Evolutionary conservation across 306 rosid genomes (phyloP).

Genomic region (Cucurbita moschata): DNA sequence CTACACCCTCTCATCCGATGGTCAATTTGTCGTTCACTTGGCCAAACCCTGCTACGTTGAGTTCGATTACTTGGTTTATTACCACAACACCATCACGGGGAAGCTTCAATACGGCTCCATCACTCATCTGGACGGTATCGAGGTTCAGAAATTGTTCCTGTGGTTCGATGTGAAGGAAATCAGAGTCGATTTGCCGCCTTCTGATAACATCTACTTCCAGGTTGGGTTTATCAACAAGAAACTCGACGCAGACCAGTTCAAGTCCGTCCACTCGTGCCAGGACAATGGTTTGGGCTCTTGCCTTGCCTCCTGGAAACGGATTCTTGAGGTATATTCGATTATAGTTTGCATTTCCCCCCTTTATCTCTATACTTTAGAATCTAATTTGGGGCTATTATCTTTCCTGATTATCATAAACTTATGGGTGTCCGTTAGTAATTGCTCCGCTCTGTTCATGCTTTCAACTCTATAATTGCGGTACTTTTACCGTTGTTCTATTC

Average conservation of each 20-base stretch:
- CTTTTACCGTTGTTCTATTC: too few species aligned
- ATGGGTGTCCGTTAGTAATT: background rate
- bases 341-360: background rate
- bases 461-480: background rate
- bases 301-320: constrained; percentile 10
- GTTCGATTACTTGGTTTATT: constrained; percentile 64
- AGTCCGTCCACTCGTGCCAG: constrained; percentile 52
- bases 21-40: constrained; percentile 47
- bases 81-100: constrained; percentile 52
- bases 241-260: constrained; percentile 62
- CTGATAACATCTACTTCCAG: constrained; percentile 56
- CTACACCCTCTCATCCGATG: constrained; percentile 47
- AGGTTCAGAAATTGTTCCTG: constrained; percentile 54
- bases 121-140: constrained; percentile 48
- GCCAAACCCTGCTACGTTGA: constrained; percentile 45
- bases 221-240: constrained; percentile 78
- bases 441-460: background rate
- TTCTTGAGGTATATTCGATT: constrained; percentile 24
- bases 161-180: constrained; percentile 87
- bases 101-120: constrained; percentile 67
- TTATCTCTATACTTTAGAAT: background rate
- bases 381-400: background rate
- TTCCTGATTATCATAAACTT: background rate
- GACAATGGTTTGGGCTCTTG: constrained; percentile 18
- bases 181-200: constrained; percentile 74